Conservation (phyloP, 169 alveolate genomes). For the Toxoplasma gondii region DNA sequence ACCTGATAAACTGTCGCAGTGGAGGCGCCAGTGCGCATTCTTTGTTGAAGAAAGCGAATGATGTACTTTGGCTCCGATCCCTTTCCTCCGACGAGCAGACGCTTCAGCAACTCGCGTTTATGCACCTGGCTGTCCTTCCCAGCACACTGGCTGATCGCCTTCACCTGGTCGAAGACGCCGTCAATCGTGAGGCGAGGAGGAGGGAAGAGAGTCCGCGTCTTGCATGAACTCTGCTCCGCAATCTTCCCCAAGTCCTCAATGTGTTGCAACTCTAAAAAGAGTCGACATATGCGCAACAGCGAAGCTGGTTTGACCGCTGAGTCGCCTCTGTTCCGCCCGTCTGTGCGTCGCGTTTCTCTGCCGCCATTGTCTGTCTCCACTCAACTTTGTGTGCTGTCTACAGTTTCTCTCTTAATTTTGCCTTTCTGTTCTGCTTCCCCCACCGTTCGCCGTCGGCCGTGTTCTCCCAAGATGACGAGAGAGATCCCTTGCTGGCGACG, state of each 20-base stretch:
- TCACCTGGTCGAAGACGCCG: slow-evolving; percentile 77
- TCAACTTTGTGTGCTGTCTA: too few relatives aligned
- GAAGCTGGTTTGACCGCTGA: background rate
- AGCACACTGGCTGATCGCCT: slow-evolving; percentile 73
- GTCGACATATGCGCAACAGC: background rate
- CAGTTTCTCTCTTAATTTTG: too few relatives aligned
- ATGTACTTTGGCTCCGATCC: slow-evolving; percentile 94
- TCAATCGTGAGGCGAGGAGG: slow-evolving; percentile 87
- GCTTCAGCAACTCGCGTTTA: slow-evolving; percentile 83
- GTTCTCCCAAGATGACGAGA: too few relatives aligned
- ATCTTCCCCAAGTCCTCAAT: slow-evolving; percentile 95
- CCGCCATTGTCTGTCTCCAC: background rate
- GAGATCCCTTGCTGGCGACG: too few relatives aligned
- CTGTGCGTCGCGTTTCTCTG: background rate
- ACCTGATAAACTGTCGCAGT: slow-evolving; percentile 93
- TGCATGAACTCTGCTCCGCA: slow-evolving; percentile 84
- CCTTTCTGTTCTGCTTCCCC: too few relatives aligned
- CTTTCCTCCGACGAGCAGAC: slow-evolving; percentile 90
- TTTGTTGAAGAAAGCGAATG: slow-evolving; percentile 94
- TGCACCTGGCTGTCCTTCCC: slow-evolving; percentile 80
- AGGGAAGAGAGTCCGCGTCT: slow-evolving; percentile 78
- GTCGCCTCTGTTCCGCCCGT: background rate
- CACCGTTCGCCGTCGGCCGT: too few relatives aligned
- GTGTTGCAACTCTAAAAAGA: slow-evolving; percentile 75
- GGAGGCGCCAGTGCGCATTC: slow-evolving; percentile 96